Evolutionary conservation across 306 rosid genomes (phyloP), one percentile per base, ranked within the genome.

Genomic region (Quercus gilva): DNA sequence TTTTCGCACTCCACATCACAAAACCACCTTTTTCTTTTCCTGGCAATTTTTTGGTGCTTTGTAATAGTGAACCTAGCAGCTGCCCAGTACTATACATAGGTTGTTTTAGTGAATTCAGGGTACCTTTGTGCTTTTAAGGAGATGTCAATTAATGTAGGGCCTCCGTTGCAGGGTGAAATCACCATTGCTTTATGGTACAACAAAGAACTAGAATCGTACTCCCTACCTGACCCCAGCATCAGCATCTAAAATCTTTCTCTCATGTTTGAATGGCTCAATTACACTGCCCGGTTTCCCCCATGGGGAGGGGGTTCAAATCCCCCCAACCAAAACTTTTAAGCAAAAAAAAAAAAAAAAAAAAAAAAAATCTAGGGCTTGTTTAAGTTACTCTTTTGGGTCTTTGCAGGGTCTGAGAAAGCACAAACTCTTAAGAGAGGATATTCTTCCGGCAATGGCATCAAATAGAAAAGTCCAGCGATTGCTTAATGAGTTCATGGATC

Each of bases 361-460:
- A 49, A 12, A 49, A 3, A 12, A 49, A 2, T 3, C 53, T 49
- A 49, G 53, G 19, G 41, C 23, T 58, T 29, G 28, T 21, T 64
- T 31, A 43, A 78, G 64, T 57, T 33, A 29, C 52, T 55, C 53
- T 5, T 65, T 58, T 73, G 82, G 74, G 67, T 79, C 17, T 26
- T 70, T 85, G 78, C 90, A 95, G 99, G 99, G 97, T 75, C 82
- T 95, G 96, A 91, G 80, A 85, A 95, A 95, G 72, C 99, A 95
- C 79, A 91, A 91, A 81, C 99, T 93, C 52, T 90, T 95, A 29
- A 91, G 85, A 74, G 98, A 95, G 83, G 99, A 93, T 51, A 93
- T 95, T 82, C 98, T 95, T 88, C 98, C 99, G 17, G 91, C 99
- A 21, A 90, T 95, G 93, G 99, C 99, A 59, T 91, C 99, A 5